Evolutionary conservation across 2,329 filamentous ascomycete genomes (phyloP).

Genomic region (Microsporum ferrugineum): DNA sequence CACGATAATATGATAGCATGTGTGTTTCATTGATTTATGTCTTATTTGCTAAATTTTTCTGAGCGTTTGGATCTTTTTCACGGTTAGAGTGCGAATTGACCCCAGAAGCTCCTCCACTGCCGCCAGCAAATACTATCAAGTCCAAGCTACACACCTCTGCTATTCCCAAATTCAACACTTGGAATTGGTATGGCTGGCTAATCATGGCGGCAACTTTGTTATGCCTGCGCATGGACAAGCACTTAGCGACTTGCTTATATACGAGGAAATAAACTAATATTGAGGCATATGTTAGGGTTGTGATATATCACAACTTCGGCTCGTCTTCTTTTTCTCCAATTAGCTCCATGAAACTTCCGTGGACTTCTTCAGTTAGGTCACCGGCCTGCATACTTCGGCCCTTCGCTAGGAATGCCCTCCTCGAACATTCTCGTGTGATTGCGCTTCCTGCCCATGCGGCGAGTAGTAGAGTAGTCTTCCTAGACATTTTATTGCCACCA

Average conservation of each 20-base stretch:
- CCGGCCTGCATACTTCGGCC: slow-evolving; percentile 84
- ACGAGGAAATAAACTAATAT: background rate
- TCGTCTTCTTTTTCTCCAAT: slow-evolving; percentile 52
- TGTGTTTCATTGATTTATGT: too few species aligned
- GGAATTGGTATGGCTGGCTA: too few species aligned
- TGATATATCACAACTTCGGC: slow-evolving; percentile 20
- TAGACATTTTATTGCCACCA: slow-evolving; percentile 44
- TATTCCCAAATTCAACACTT: too few species aligned
- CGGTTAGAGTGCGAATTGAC: too few species aligned
- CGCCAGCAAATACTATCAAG: too few species aligned
- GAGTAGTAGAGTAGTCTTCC: slow-evolving; percentile 53
- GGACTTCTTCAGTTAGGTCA: slow-evolving; percentile 83
- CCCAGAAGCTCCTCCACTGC: too few species aligned
- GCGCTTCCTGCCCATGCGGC: slow-evolving; percentile 78
- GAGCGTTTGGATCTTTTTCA: too few species aligned
- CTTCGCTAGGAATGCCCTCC: slow-evolving; percentile 72
- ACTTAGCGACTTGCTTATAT: background rate
- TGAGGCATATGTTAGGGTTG: background rate
- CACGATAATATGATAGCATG: too few species aligned
- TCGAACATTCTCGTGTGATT: slow-evolving; percentile 82
- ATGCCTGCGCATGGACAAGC: background rate
- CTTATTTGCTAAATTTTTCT: too few species aligned
- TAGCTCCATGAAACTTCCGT: slow-evolving; percentile 64
- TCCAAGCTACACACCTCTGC: too few species aligned
- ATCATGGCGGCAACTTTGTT: too few species aligned